Conservation (phyloP, 164 flowering plant species). For the Amborella trichopoda region DNA sequence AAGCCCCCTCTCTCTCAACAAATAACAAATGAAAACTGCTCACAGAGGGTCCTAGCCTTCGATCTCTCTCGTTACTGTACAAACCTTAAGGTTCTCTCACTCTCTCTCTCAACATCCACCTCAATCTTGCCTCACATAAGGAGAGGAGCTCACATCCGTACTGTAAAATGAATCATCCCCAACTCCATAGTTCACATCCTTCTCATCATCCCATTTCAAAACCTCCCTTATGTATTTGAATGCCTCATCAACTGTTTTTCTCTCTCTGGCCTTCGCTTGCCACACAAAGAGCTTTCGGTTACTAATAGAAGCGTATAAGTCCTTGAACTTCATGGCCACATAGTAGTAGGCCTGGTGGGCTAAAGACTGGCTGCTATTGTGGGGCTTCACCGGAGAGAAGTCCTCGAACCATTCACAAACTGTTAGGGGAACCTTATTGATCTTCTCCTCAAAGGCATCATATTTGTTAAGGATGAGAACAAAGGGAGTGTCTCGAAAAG, state of each 20-base stretch:
- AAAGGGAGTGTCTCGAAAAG: constrained; percentile 30
- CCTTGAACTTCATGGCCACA: constrained; percentile 48
- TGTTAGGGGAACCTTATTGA: constrained; percentile 21
- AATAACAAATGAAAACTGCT: too few relatives aligned
- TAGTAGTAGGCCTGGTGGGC: constrained; percentile 44
- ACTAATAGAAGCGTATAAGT: constrained; percentile 27
- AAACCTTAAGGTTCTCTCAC: too few relatives aligned
- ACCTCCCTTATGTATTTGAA: constrained; percentile 42
- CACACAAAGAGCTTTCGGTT: constrained; percentile 38
- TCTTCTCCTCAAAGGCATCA: constrained; percentile 43
- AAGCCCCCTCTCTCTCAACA: too few relatives aligned
- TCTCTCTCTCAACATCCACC: too few relatives aligned
- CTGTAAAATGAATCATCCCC: constrained; percentile 35
- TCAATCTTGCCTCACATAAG: constrained; percentile 24
- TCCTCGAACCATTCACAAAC: constrained; percentile 47
- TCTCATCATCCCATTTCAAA: constrained; percentile 54
- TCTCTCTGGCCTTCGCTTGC: constrained; percentile 28
- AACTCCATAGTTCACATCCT: constrained; percentile 17
- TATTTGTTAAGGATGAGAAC: constrained; percentile 41
- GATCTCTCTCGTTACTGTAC: too few relatives aligned
- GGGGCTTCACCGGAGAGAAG: constrained; percentile 34
- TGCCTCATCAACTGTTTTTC: constrained; percentile 30
- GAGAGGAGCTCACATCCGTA: constrained; percentile 30
- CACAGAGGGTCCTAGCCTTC: too few relatives aligned
- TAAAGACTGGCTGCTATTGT: constrained; percentile 21